Percentiles rank a stretch among this genome's conserved stretches.
Conservation (phyloP, 2,329 filamentous ascomycete species). For the Diaporthe citrichinensis region DNA sequence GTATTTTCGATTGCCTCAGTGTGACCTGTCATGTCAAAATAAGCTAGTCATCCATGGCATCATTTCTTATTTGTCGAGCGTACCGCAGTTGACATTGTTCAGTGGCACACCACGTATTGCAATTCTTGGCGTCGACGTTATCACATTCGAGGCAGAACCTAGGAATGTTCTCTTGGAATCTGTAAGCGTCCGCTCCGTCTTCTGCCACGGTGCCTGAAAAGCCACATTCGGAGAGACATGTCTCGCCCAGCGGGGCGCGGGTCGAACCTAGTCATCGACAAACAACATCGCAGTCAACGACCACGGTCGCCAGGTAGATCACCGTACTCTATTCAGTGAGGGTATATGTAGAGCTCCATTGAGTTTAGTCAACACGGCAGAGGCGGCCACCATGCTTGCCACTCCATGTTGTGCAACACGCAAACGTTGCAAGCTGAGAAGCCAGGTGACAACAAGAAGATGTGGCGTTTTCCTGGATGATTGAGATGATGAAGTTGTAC, state of each 20-base stretch:
- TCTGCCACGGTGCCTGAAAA: neutral
- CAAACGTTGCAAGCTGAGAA: slow-evolving; percentile 18
- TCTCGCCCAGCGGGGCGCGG: no score
- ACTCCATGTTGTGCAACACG: neutral
- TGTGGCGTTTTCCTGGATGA: neutral
- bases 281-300: neutral
- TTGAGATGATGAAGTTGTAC: neutral
- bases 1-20: neutral
- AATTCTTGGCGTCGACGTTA: neutral
- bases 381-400: neutral
- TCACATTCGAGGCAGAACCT: neutral
- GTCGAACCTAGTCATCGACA: neutral
- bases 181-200: no score
- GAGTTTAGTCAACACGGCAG: neutral
- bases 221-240: neutral
- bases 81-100: no score
- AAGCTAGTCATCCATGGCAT: neutral
- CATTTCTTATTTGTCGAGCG: neutral
- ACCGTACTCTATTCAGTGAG: neutral
- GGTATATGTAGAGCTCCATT: neutral
- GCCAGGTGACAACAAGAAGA: neutral
- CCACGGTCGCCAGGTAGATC: no score
- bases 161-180: no score
- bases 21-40: neutral
- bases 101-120: neutral